These are phyloP conservation scores for Chlorella vulgaris DNA, from an alignment of 139 green algal species.

Conservation along the genomic window DNA sequence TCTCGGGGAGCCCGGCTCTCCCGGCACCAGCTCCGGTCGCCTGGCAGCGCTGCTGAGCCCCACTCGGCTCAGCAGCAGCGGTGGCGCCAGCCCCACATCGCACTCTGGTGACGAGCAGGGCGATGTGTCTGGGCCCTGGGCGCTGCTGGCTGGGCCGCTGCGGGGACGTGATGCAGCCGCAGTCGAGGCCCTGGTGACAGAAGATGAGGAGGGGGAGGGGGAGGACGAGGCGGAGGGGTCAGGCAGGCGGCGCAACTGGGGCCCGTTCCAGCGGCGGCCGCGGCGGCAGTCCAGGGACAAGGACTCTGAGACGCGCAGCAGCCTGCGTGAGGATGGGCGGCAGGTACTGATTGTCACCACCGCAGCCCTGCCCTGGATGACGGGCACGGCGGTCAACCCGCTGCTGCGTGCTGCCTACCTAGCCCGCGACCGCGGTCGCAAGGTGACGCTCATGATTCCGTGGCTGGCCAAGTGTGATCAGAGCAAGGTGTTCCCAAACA, in stretches of 20 bases:
- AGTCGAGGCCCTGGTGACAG: slow-evolving; percentile 34
- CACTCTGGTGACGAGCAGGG: too few species aligned
- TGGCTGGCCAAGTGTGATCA: slow-evolving; percentile 93
- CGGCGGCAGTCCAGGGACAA: background rate
- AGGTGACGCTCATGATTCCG: slow-evolving; percentile 84
- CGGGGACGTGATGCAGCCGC: slow-evolving; percentile 23
- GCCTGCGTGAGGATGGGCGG: slow-evolving; percentile 74
- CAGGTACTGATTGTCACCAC: slow-evolving; percentile 98
- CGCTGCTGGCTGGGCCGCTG: slow-evolving; percentile 35
- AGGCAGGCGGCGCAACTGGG: slow-evolving; percentile 7
- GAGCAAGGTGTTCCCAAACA: slow-evolving; percentile 88
- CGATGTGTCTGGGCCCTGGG: slow-evolving; percentile 1
- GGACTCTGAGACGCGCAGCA: slow-evolving; percentile 32
- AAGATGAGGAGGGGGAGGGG: slow-evolving; percentile 30
- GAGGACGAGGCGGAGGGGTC: background rate
- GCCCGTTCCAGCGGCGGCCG: slow-evolving; percentile 31
- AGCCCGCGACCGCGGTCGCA: slow-evolving; percentile 60
- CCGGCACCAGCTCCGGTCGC: slow-evolving; percentile 7
- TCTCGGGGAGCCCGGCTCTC: slow-evolving; percentile 39
- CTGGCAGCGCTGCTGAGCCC: slow-evolving; percentile 28
- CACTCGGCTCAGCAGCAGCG: background rate
- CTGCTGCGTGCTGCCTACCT: slow-evolving; percentile 97
- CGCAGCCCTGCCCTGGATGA: slow-evolving; percentile 98
- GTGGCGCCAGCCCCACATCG: background rate
- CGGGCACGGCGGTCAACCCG: slow-evolving; percentile 97